phyloP scores from a whole-genome alignment of 805 yeast species.

The Saturnispora saitoi region DNA sequence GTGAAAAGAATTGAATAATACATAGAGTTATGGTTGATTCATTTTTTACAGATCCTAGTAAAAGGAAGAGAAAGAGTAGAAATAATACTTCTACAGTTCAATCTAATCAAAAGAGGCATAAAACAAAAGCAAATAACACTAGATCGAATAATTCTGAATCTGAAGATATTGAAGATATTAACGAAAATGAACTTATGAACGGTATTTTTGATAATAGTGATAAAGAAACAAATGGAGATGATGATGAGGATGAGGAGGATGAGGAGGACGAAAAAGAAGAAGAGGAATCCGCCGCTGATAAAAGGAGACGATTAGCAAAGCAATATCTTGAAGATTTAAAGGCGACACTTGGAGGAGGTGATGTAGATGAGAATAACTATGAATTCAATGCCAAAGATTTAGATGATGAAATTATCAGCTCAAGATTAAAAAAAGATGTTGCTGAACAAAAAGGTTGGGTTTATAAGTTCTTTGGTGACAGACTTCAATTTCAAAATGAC shows the following conservation, averaged over 20 bases:
- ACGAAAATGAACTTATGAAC: conserved; percentile 31
- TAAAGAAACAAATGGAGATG: conserved; percentile 19
- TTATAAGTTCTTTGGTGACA: conserved; percentile 56
- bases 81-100: conserved; percentile 19
- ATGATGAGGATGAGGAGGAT: conserved; percentile 31
- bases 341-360: conserved; percentile 31
- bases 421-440: conserved; percentile 77
- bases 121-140: conserved; percentile 13
- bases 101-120: conserved; percentile 11
- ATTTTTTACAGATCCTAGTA: conserved; percentile 52
- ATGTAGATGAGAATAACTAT: conserved; percentile 23
- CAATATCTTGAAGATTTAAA: conserved; percentile 79
- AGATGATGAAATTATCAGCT: conserved; percentile 76
- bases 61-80: conserved; percentile 39
- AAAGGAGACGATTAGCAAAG: conserved; percentile 87
- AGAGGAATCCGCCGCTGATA: conserved; percentile 81
- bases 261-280: conserved; percentile 67
- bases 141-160: conserved; percentile 36
- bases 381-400: conserved; percentile 85
- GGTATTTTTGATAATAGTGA: conserved; percentile 24
- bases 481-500: conserved; percentile 36
- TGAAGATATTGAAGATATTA: conserved; percentile 26
- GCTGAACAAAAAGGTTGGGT: conserved; percentile 84
- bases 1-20: not conserved
- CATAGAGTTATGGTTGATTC: conserved; percentile 42